Evolutionary conservation across 306 rosid genomes (phyloP), one percentile per base, ranked within the genome.

Genomic region (Cicer yamashitae): DNA sequence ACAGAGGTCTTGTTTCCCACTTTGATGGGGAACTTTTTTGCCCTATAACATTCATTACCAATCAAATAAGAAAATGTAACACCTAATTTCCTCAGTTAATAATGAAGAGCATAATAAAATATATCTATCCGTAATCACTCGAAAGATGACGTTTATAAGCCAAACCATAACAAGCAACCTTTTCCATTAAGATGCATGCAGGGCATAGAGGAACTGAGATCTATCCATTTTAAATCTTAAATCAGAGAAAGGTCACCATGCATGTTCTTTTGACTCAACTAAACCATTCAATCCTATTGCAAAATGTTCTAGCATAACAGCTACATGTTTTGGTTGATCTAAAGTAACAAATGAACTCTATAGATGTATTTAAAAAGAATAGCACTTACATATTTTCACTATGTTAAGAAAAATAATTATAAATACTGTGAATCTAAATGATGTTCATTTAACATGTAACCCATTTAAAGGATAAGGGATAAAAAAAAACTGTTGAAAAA

Each of bases 21-120:
- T 84, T 89, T 94, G 74, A 94, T 79, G 68, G 98, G 98, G 61
- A 70, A 89, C 79, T 82, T 87, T 81, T 94, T 94, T 51, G 92
- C 94, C 98, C 98, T 94, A 58, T 45, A 70, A 61, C 73, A 79
- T 59, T 77, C 82, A 67, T 73, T 54, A 67, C 17, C 54, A 84
- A 77, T 67, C 62, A 72, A 64, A 50, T 74, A 73, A 77, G 83
- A 79, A 67, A 39, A 63, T 22, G 12, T 44, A 75, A 57, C 17
- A 57, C 56, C 77, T 60, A 57, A 70, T 22, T 43, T 45, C 60
- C 79, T 77, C 65, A 39, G 52, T 57, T 67, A 52, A 70, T 69
- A 52, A 67, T 71, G 52, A 66, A 72, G 20, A 65, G 10, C 22
- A 17, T 44, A 15, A 62, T 44, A 80, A 12, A 53, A 71, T 18